A percentile compares a stretch with the other conserved stretches of the same genome.
Conservation (phyloP, 2,329 filamentous ascomycete species). For the Nannizzia gypsea region DNA sequence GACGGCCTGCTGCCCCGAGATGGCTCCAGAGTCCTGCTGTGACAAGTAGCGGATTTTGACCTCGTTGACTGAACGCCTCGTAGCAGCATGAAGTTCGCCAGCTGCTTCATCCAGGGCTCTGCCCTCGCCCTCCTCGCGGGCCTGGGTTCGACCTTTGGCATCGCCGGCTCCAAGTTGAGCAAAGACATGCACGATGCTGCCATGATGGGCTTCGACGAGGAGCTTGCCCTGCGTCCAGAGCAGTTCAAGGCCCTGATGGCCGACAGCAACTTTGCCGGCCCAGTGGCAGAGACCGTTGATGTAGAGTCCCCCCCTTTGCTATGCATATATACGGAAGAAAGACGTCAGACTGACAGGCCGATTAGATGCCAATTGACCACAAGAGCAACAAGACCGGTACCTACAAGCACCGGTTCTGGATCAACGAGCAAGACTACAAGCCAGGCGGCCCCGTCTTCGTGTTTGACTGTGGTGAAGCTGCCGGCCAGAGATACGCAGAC, state of each 20-base stretch:
- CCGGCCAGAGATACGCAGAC: conserved; percentile 31
- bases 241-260: neutral
- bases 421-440: conserved; percentile 43
- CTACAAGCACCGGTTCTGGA: conserved; percentile 45
- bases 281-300: neutral
- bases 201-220: neutral
- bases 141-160: conserved; percentile 5
- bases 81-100: conserved; percentile 10
- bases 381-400: conserved; percentile 31
- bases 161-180: conserved; percentile 1
- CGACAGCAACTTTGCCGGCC: neutral
- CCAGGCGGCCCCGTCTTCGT: conserved; percentile 42
- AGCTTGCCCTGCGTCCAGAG: neutral
- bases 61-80: neutral
- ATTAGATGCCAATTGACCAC: conserved; percentile 26
- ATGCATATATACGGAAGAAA: neutral
- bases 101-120: conserved; percentile 9
- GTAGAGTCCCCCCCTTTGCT: neutral
- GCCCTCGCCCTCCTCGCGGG: conserved; percentile 10
- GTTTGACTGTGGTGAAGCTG: conserved; percentile 39
- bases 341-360: neutral
- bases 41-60: too few relatives aligned
- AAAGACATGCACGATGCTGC: conserved; percentile 6
- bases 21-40: too few relatives aligned
- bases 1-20: too few relatives aligned